Conservation (phyloP, 2,329 filamentous ascomycete genomes). For the Aspergillus sclerotialis region DNA sequence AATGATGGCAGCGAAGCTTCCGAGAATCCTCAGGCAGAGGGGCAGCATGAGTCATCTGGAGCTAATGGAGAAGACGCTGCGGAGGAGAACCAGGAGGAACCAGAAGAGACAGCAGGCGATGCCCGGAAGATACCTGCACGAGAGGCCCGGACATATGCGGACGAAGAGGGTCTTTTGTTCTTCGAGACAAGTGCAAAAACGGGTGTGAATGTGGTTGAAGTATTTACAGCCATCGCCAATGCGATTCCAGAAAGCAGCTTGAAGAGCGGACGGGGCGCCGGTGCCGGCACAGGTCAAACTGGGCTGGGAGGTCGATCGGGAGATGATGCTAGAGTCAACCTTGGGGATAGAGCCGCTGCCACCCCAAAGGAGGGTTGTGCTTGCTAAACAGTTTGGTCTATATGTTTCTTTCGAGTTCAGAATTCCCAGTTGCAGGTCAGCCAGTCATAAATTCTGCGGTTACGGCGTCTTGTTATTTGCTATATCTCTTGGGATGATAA, state of each 20-base stretch:
- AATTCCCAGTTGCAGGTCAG: no score
- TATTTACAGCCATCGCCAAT: constrained; percentile 97
- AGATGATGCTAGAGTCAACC: constrained; percentile 65
- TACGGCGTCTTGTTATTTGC: no score
- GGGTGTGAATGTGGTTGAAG: constrained; percentile 85
- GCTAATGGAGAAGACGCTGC: constrained; percentile 36
- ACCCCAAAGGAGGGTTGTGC: constrained; percentile 87
- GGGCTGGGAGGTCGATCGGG: constrained; percentile 48
- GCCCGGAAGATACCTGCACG: constrained; percentile 84
- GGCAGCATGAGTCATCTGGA: constrained; percentile 29
- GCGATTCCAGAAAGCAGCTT: constrained; percentile 94
- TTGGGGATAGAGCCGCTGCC: constrained; percentile 65
- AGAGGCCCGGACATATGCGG: constrained; percentile 86
- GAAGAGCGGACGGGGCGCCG: constrained; percentile 75
- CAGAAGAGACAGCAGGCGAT: constrained; percentile 59
- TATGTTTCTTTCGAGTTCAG: constrained; percentile 1
- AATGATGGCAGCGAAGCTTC: constrained; percentile 46
- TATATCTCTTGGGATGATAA: no score
- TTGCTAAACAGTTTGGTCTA: constrained; percentile 50
- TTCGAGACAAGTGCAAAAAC: constrained; percentile 99
- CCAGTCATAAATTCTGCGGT: no score
- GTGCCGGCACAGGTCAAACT: constrained; percentile 51
- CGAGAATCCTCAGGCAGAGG: constrained; percentile 24
- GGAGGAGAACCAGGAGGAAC: constrained; percentile 46
- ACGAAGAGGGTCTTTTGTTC: constrained; percentile 89